Conservation (phyloP, 2,329 filamentous ascomycete species). For the Fusarium veterinarium region DNA sequence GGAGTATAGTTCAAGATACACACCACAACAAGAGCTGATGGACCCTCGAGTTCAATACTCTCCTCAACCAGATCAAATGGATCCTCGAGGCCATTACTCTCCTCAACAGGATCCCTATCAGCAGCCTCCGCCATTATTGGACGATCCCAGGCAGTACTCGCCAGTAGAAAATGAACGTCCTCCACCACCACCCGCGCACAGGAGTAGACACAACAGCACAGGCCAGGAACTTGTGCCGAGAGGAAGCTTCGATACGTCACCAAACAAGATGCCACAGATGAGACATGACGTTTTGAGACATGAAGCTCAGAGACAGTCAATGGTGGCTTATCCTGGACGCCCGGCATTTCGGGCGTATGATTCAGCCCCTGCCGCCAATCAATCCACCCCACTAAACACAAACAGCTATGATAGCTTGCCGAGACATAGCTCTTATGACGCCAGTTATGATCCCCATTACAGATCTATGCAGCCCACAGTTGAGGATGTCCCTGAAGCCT, state of each 20-base stretch:
- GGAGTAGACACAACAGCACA: constrained; percentile 59
- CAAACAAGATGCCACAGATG: constrained; percentile 61
- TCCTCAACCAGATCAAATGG: constrained; percentile 54
- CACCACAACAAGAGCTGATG: constrained; percentile 52
- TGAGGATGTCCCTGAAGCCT: constrained; percentile 71
- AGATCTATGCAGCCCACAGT: constrained; percentile 71
- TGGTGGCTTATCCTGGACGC: constrained; percentile 63
- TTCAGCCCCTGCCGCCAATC: constrained; percentile 55
- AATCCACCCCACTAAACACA: constrained; percentile 43
- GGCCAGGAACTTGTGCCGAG: constrained; percentile 57
- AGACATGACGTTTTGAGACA: constrained; percentile 68
- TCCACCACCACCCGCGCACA: constrained; percentile 68
- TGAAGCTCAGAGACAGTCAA: constrained; percentile 66
- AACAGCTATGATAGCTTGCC: constrained; percentile 52
- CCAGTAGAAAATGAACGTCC: constrained; percentile 59
- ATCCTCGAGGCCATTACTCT: constrained; percentile 51
- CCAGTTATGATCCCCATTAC: constrained; percentile 57
- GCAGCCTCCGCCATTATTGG: constrained; percentile 38
- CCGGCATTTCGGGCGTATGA: constrained; percentile 65
- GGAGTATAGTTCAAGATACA: constrained; percentile 49
- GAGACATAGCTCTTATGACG: constrained; percentile 64
- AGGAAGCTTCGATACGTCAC: constrained; percentile 54
- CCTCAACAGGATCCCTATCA: constrained; percentile 50
- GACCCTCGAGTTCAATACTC: constrained; percentile 50
- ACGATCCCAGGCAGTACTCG: constrained; percentile 50